A percentile compares a stretch with the other conserved stretches of the same genome.
Conservation (phyloP, 2,329 filamentous ascomycete genomes). For the Colletotrichum camelliae region DNA sequence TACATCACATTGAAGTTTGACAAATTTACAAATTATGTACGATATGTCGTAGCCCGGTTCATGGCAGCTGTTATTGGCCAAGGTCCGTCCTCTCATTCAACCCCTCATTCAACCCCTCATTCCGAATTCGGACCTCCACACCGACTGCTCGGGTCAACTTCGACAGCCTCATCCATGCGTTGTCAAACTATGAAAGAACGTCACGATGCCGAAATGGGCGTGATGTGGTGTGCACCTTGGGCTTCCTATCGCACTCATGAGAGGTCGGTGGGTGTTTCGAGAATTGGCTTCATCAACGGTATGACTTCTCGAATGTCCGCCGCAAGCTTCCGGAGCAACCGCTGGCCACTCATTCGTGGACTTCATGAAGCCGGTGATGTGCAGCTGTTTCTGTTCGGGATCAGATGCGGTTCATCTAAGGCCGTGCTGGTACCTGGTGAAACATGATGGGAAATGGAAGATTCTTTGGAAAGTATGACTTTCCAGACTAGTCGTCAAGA, state of each 20-base stretch:
- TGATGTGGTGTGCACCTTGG: not conserved
- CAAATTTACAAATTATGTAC: not conserved
- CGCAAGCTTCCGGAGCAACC: not conserved
- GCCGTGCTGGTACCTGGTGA: not conserved
- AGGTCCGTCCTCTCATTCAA: not conserved
- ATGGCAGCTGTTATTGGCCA: not conserved
- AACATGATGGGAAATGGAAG: not conserved
- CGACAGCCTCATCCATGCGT: not conserved
- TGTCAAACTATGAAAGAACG: not conserved
- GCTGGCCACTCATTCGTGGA: not conserved
- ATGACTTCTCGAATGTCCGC: not conserved
- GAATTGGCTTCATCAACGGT: not conserved
- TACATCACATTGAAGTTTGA: not conserved
- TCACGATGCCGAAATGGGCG: not conserved
- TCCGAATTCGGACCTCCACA: not conserved
- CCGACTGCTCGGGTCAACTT: not conserved
- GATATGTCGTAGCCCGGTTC: not conserved
- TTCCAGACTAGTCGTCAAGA: not conserved
- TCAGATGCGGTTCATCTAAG: not conserved
- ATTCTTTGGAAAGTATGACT: not conserved
- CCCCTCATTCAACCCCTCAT: not conserved
- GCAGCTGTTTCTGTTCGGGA: not conserved
- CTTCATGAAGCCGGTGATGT: not conserved
- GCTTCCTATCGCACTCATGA: not conserved
- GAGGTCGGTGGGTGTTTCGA: not conserved